Conservation (phyloP, 441 rosid species). For the Arabidopsis hybrid region DNA sequence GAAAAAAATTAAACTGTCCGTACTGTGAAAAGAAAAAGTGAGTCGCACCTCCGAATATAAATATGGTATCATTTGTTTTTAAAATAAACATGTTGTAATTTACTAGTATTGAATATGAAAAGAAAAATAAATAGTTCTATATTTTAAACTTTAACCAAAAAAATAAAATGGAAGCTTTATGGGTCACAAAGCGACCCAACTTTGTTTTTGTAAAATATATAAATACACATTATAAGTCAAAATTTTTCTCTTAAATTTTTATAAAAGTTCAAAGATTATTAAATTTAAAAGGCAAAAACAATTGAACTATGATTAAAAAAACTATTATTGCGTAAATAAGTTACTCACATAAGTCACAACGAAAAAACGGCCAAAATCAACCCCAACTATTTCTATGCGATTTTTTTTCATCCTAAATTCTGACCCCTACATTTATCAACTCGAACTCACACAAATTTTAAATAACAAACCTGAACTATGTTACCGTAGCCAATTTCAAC, state of each 20-base stretch:
- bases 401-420: too few species aligned
- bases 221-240: neutral
- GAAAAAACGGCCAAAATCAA: too few species aligned
- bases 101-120: neutral
- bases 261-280: too few species aligned
- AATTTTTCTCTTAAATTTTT: neutral
- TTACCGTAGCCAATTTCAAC: too few species aligned
- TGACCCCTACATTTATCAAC: too few species aligned
- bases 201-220: neutral
- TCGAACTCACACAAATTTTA: too few species aligned
- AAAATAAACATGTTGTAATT: conserved; percentile 13
- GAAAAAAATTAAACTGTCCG: neutral
- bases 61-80: neutral
- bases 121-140: neutral
- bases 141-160: neutral
- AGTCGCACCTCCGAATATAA: conserved; percentile 20
- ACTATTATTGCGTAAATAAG: too few species aligned
- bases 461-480: too few species aligned
- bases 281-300: too few species aligned
- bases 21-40: conserved; percentile 21
- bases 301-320: too few species aligned
- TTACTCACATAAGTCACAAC: too few species aligned
- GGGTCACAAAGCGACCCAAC: neutral
- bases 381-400: too few species aligned
- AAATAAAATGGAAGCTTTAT: neutral